Conservation (phyloP, 192 early-diverging fungal genomes). For the Phlyctochytrium arcticum region DNA sequence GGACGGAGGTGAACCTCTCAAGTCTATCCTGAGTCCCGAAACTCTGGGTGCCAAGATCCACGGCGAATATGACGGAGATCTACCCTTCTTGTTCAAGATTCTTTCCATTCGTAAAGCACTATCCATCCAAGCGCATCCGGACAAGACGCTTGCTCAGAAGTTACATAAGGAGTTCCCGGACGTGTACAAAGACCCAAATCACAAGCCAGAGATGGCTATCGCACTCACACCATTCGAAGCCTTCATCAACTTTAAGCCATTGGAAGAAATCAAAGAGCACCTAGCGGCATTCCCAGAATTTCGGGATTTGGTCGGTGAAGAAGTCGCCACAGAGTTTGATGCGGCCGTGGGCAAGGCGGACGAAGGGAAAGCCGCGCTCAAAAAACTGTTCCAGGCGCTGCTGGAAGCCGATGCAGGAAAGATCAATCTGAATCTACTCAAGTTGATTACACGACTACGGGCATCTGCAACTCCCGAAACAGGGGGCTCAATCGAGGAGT, state of each 20-base stretch:
- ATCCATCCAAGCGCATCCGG: slow-evolving; percentile 97
- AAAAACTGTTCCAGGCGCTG: slow-evolving; percentile 32
- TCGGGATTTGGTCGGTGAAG: slow-evolving; percentile 55
- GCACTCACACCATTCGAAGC: slow-evolving; percentile 94
- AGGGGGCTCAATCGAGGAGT: slow-evolving; percentile 49
- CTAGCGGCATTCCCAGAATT: slow-evolving; percentile 79
- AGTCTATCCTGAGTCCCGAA: slow-evolving; percentile 55
- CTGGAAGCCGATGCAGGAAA: slow-evolving; percentile 31
- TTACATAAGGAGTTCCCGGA: slow-evolving; percentile 71
- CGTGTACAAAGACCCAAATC: slow-evolving; percentile 89
- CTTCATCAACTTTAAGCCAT: slow-evolving; percentile 86
- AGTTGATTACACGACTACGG: slow-evolving; percentile 48
- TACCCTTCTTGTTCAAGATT: slow-evolving; percentile 99
- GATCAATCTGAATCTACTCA: slow-evolving; percentile 50
- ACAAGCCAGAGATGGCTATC: slow-evolving; percentile 97
- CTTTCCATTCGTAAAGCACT: slow-evolving; percentile 68
- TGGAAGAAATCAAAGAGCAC: slow-evolving; percentile 67
- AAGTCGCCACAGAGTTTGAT: slow-evolving; percentile 40
- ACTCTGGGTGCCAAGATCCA: slow-evolving; percentile 54
- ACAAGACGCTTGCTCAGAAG: slow-evolving; percentile 76
- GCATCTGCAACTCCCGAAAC: not conserved
- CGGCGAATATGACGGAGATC: slow-evolving; percentile 62
- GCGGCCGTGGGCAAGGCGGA: slow-evolving; percentile 1
- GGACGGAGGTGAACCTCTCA: slow-evolving; percentile 49
- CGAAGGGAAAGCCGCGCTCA: slow-evolving; percentile 36